These are phyloP conservation scores for Thelephora terrestris DNA, from an alignment of 1,284 basidiomycete genomes.

Conservation along the genomic window DNA sequence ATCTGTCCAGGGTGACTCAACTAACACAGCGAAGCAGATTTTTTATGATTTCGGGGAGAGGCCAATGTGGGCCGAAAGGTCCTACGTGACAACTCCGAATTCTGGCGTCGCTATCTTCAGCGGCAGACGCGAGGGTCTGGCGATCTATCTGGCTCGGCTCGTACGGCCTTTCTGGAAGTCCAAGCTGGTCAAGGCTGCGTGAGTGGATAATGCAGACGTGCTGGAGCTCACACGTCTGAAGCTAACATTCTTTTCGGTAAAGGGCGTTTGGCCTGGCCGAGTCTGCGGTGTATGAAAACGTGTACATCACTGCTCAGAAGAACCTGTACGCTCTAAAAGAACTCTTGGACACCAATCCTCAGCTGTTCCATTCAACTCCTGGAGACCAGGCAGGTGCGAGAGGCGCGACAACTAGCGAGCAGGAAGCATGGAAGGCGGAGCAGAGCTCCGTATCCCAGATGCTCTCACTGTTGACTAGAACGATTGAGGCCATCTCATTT, in stretches of 20 bases:
- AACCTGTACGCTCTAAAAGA: constrained; percentile 71
- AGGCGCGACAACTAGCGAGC: constrained; percentile 46
- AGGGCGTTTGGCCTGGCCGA: constrained; percentile 39
- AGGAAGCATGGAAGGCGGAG: constrained; percentile 84
- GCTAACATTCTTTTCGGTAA: constrained; percentile 9
- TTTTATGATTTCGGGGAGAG: constrained; percentile 81
- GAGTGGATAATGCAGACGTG: constrained; percentile 11
- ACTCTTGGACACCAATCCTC: constrained; percentile 69
- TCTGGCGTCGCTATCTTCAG: constrained; percentile 75
- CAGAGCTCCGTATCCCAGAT: constrained; percentile 72
- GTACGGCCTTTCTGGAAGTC: constrained; percentile 83
- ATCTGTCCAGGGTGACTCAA: constrained; percentile 45
- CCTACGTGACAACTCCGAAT: constrained; percentile 49
- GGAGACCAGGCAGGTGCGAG: constrained; percentile 49
- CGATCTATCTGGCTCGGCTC: constrained; percentile 78
- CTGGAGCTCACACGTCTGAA: background rate
- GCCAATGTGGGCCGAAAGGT: constrained; percentile 66
- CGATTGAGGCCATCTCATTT: constrained; percentile 90
- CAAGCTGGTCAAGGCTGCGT: constrained; percentile 61
- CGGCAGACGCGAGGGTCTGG: constrained; percentile 83
- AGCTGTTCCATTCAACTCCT: constrained; percentile 68
- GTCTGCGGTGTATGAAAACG: constrained; percentile 51
- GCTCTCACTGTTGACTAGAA: constrained; percentile 64
- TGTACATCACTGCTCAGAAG: constrained; percentile 63
- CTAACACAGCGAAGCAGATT: constrained; percentile 62